Evolutionary conservation across 352 stramenopile species (phyloP).

Genomic region (Globisporangium echinulatum): DNA sequence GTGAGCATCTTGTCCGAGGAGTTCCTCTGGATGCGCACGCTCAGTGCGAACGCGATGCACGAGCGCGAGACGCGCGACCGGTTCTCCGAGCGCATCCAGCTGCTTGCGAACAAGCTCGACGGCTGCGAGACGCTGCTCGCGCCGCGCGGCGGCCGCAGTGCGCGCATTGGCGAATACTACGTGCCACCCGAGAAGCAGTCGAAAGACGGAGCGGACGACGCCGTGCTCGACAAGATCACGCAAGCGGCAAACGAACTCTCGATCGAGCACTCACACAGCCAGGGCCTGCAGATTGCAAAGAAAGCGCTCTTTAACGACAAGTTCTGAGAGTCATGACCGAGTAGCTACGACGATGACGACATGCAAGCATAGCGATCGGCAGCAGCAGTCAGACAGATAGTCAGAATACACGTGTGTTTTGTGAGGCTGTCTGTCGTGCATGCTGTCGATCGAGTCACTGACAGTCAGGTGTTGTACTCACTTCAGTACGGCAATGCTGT

Average conservation of each 20-base stretch:
- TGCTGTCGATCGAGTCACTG: too few species aligned
- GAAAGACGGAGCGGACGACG: slow-evolving; percentile 63
- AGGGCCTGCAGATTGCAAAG: slow-evolving; percentile 79
- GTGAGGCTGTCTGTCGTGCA: too few species aligned
- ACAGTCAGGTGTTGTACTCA: too few species aligned
- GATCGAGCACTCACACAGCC: slow-evolving; percentile 77
- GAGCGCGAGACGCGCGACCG: slow-evolving; percentile 87
- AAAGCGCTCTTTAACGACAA: slow-evolving; percentile 83
- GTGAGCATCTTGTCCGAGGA: slow-evolving; percentile 91
- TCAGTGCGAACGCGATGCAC: slow-evolving; percentile 88
- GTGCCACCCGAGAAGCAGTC: slow-evolving; percentile 72
- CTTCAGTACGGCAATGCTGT: too few species aligned
- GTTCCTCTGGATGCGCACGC: slow-evolving; percentile 90
- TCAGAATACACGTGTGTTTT: too few species aligned
- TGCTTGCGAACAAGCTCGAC: slow-evolving; percentile 81
- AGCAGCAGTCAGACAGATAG: too few species aligned
- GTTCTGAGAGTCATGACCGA: slow-evolving; percentile 21
- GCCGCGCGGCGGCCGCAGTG: slow-evolving; percentile 42
- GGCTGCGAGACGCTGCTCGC: slow-evolving; percentile 60
- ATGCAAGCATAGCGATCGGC: too few species aligned
- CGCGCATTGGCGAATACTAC: slow-evolving; percentile 82
- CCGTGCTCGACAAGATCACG: slow-evolving; percentile 79
- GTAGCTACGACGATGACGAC: too few species aligned
- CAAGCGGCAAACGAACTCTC: slow-evolving; percentile 82
- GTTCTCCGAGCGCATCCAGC: slow-evolving; percentile 86